A percentile compares a stretch with the other conserved stretches of the same genome.
Conservation (phyloP, 2,329 filamentous ascomycete genomes). For the Talaromyces sp. region DNA sequence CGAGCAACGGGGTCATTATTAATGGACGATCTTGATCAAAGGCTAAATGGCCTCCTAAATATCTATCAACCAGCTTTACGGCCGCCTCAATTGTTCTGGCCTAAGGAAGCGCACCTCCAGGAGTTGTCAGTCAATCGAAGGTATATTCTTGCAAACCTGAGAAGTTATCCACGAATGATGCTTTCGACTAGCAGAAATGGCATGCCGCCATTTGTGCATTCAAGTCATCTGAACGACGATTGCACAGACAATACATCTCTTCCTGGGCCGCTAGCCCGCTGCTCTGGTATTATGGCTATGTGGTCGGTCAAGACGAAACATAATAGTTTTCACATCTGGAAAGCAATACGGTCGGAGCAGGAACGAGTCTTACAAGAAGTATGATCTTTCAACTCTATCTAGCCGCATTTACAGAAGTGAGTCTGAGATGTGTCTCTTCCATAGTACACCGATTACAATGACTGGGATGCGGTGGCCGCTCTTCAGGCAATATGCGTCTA, state of each 20-base stretch:
- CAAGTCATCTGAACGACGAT: background rate
- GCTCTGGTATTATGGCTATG: slow-evolving; percentile 4
- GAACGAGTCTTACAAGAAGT: slow-evolving; percentile 3
- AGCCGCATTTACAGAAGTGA: background rate
- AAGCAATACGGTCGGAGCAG: slow-evolving; percentile 8
- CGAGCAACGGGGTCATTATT: background rate
- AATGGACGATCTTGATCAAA: background rate
- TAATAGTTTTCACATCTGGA: slow-evolving; percentile 7
- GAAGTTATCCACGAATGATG: slow-evolving; percentile 1
- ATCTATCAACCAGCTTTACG: slow-evolving; percentile 2
- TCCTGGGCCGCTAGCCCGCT: background rate
- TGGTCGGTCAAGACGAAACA: slow-evolving; percentile 6
- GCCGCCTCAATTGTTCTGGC: background rate
- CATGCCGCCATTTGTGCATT: slow-evolving; percentile 3
- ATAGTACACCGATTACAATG: slow-evolving; percentile 1
- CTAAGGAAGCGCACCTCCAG: background rate
- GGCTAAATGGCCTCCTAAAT: background rate
- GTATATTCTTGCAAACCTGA: slow-evolving; percentile 1
- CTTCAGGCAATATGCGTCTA: slow-evolving; percentile 3
- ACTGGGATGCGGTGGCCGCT: background rate
- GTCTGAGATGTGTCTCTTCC: background rate
- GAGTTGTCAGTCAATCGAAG: background rate
- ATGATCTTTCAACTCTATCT: background rate
- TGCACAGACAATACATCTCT: background rate
- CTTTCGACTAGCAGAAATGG: background rate